Base-by-base conservation (phyloP, 352 stramenopile species). In the Pythium pectinolyticum region DNA sequence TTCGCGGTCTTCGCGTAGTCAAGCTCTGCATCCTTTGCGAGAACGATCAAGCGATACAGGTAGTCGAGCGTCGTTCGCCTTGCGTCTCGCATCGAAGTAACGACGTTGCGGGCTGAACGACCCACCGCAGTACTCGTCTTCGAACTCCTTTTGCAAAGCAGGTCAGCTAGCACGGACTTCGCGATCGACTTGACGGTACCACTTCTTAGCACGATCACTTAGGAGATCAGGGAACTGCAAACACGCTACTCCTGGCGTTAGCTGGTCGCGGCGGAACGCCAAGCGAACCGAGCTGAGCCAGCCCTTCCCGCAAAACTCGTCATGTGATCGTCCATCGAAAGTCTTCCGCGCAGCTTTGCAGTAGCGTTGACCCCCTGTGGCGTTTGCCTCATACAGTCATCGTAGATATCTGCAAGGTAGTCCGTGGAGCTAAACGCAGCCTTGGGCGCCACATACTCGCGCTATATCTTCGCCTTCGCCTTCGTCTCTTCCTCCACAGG, bases 11-110 rank as follows among this genome's bases (percentile, higher is more conserved):
- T 47, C 39, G 5, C 40, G 32, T 64, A 41, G 22, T 51, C 28
- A 19, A 57, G 47, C 17, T 30, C 37, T 5, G 48, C 35, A 3
- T 46, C 40, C 17, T 57, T 57, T 28, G 49, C 51, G 2, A 17
- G 28, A 2, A 71, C 43, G 30, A 67, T 71, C 2, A 71, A 37
- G 1, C 64, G 57, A 24, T 71, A 71, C 14, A 71, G 22, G 45
- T 71, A 71, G 34, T 66, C 57, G 19, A 71, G 5, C 32, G 57
- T 71, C 63, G 41, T 66, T 63, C 41, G 27, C 14, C 28, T 57
- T 47, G 14, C 57, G 56, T 1, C 28, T 7, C 41, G 28, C 28
- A 14, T 57, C 19, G 46, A 50, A 63, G 64, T 71, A 71, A 0
- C 32, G 24, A 0, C 30, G 52, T 17, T 60, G 52, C 1, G 52